A percentile compares a stretch with the other conserved stretches of the same genome.
Conservation (phyloP, 164 flowering plant species). For the Berberis thunbergii region DNA sequence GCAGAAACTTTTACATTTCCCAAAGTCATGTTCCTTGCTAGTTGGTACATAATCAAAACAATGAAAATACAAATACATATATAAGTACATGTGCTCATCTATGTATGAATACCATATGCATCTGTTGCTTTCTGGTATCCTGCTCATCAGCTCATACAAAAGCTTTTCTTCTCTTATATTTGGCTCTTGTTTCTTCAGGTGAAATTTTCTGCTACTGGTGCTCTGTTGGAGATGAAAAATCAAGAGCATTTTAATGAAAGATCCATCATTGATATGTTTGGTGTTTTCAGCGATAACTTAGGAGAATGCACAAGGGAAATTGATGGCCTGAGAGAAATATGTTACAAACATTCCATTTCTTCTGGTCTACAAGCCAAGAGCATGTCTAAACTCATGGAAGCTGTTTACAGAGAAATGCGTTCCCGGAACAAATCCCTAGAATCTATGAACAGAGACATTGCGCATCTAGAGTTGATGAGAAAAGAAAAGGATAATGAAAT, state of each 20-base stretch:
- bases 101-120: too few species aligned
- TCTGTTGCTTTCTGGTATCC: too few species aligned
- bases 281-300: conserved; percentile 22
- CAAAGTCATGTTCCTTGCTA: too few species aligned
- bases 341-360: conserved; percentile 27
- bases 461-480: conserved; percentile 21
- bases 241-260: conserved; percentile 20
- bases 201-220: conserved; percentile 17
- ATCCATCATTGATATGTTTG: conserved; percentile 21
- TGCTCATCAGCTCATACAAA: too few species aligned
- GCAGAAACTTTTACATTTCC: too few species aligned
- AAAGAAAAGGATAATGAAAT: conserved; percentile 46
- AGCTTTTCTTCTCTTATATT: not conserved
- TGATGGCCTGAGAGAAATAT: conserved; percentile 30
- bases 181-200: conserved; percentile 22
- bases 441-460: conserved; percentile 28
- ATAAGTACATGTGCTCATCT: too few species aligned
- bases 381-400: conserved; percentile 25
- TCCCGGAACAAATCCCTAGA: conserved; percentile 33
- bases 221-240: conserved; percentile 16
- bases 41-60: too few species aligned
- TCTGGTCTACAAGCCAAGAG: conserved; percentile 32
- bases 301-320: conserved; percentile 33
- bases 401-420: conserved; percentile 26
- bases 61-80: too few species aligned